These are phyloP conservation scores for Pinus albicaulis DNA, from an alignment of 75 land plant genomes.

Conservation along the genomic window DNA sequence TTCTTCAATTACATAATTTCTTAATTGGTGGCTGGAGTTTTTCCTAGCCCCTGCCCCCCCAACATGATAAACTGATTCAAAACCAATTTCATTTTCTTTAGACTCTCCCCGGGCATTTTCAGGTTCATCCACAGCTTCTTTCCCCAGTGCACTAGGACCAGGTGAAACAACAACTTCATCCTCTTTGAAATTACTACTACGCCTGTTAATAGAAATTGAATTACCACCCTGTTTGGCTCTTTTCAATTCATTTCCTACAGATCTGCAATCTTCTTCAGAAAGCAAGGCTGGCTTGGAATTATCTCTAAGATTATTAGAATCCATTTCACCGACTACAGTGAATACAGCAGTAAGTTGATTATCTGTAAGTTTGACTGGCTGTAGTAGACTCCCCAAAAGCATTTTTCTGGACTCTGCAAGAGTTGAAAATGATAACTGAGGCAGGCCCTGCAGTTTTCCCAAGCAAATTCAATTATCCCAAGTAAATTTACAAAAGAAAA, in stretches of 20 bases:
- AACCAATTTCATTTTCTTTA: neutral
- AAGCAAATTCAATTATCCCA: neutral
- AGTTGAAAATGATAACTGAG: slow-evolving; percentile 29
- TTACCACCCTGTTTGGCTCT: neutral
- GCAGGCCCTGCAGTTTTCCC: slow-evolving; percentile 40
- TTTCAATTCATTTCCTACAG: neutral
- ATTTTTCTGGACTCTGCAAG: slow-evolving; percentile 31
- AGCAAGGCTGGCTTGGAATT: slow-evolving; percentile 6
- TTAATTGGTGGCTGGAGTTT: neutral
- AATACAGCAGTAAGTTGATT: slow-evolving; percentile 32
- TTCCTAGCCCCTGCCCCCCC: neutral
- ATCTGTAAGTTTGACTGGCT: slow-evolving; percentile 31
- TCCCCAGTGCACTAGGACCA: neutral
- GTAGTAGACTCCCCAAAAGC: slow-evolving; percentile 30
- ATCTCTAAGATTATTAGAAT: slow-evolving; percentile 15
- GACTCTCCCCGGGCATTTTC: neutral
- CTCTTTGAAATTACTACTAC: neutral
- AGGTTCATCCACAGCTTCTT: slow-evolving; percentile 9
- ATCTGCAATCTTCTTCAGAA: slow-evolving; percentile 8
- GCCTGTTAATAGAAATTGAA: neutral
- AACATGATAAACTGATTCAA: slow-evolving; percentile 7
- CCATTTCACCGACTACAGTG: slow-evolving; percentile 40
- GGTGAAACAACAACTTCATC: neutral
- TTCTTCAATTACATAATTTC: slow-evolving; percentile 33
- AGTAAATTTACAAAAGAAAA: neutral